Conservation (phyloP, 2,329 filamentous ascomycete species). For the Fusarium mangiferae region DNA sequence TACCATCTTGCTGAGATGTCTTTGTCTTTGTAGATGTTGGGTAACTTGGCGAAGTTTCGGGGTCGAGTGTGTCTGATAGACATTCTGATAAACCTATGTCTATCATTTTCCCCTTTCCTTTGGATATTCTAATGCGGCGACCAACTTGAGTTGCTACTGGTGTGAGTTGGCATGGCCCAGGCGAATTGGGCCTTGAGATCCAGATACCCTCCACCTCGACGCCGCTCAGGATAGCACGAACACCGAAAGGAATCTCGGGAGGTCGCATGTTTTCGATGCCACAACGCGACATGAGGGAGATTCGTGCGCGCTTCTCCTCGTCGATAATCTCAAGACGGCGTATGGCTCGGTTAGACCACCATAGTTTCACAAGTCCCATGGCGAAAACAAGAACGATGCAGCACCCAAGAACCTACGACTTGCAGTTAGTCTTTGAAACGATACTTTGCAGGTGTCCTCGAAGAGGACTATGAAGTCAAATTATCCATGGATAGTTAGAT, state of each 20-base stretch:
- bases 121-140: slow-evolving; percentile 15
- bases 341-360: slow-evolving; percentile 66
- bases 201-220: slow-evolving; percentile 88
- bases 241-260: slow-evolving; percentile 83
- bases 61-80: neutral
- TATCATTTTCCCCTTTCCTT: slow-evolving; percentile 38
- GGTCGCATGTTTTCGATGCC: slow-evolving; percentile 54
- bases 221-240: slow-evolving; percentile 84
- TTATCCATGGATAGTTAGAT: neutral
- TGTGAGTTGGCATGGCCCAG: slow-evolving; percentile 41
- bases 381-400: slow-evolving; percentile 77
- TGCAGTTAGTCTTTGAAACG: neutral
- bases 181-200: slow-evolving; percentile 67
- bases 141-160: slow-evolving; percentile 42
- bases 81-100: slow-evolving; percentile 6
- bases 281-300: slow-evolving; percentile 64
- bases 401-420: slow-evolving; percentile 73
- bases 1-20: slow-evolving; percentile 12
- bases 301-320: slow-evolving; percentile 68
- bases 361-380: slow-evolving; percentile 74
- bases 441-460: neutral
- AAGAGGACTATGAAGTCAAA: neutral
- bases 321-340: slow-evolving; percentile 72
- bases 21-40: neutral
- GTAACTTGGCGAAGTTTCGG: neutral